phyloP scores from a whole-genome alignment of 2,329 filamentous ascomycete genomes.

The Coniochaeta sp. region DNA sequence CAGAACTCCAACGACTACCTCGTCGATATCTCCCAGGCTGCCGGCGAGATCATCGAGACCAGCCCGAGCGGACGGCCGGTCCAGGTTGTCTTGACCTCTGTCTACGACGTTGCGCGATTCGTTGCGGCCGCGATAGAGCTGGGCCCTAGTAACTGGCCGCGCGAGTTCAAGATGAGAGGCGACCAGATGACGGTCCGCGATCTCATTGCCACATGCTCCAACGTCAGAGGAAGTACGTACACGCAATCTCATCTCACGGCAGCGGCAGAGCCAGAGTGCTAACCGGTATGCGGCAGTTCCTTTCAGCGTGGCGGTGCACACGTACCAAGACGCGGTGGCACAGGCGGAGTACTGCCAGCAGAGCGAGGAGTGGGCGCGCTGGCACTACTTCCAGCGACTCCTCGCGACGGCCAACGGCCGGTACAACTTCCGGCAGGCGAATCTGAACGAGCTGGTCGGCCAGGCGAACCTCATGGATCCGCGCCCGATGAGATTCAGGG shows the following conservation, averaged over 20 bases:
- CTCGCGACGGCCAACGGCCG: slow-evolving; percentile 61
- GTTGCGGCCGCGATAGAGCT: slow-evolving; percentile 63
- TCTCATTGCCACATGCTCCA: slow-evolving; percentile 43
- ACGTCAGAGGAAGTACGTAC: slow-evolving; percentile 39
- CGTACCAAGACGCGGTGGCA: slow-evolving; percentile 31
- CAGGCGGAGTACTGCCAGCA: slow-evolving; percentile 35
- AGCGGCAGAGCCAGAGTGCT: slow-evolving; percentile 16
- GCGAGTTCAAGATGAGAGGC: slow-evolving; percentile 63
- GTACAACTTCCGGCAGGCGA: slow-evolving; percentile 56
- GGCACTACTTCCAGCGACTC: slow-evolving; percentile 51
- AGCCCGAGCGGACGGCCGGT: slow-evolving; percentile 40
- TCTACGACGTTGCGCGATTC: slow-evolving; percentile 63
- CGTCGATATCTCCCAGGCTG: slow-evolving; percentile 50
- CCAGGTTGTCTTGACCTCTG: slow-evolving; percentile 61
- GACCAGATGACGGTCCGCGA: slow-evolving; percentile 55
- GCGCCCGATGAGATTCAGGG: slow-evolving; percentile 40
- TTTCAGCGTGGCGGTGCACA: slow-evolving; percentile 29
- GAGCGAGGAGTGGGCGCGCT: slow-evolving; percentile 38
- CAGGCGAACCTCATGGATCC: slow-evolving; percentile 29
- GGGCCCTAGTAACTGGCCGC: slow-evolving; percentile 53
- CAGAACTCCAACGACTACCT: slow-evolving; percentile 57
- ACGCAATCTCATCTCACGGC: slow-evolving; percentile 5
- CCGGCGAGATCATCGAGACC: slow-evolving; percentile 54
- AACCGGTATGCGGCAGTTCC: slow-evolving; percentile 20
- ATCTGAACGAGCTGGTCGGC: slow-evolving; percentile 46